A percentile compares a stretch with the other conserved stretches of the same genome.
Conservation (phyloP, 345 rosid species). For the Adansonia digitata region DNA sequence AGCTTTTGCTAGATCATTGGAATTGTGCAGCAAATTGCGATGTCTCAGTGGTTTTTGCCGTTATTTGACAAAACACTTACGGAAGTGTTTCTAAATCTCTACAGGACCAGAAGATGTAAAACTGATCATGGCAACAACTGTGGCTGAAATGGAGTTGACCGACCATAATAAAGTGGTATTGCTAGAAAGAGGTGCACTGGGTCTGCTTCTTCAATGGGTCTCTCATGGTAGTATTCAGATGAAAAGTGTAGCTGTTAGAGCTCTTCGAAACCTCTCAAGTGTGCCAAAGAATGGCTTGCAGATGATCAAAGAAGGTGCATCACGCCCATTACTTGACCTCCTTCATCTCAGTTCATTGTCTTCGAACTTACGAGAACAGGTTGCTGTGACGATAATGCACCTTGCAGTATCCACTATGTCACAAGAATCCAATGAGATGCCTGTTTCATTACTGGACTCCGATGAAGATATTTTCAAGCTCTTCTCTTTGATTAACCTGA, state of each 20-base stretch:
- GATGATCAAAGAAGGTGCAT: constrained; percentile 63
- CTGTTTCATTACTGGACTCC: constrained; percentile 47
- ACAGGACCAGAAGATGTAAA: constrained; percentile 58
- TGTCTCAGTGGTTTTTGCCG: neutral
- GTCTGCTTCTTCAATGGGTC: constrained; percentile 48
- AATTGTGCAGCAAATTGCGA: neutral
- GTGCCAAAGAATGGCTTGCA: constrained; percentile 47
- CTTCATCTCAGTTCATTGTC: constrained; percentile 36
- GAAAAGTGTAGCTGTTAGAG: constrained; percentile 43
- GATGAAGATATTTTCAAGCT: constrained; percentile 49
- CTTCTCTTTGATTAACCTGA: constrained; percentile 43
- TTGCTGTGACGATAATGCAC: constrained; percentile 49
- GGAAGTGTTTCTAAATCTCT: constrained; percentile 1
- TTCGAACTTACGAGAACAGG: constrained; percentile 41
- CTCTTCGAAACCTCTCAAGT: constrained; percentile 49
- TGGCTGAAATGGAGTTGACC: constrained; percentile 61
- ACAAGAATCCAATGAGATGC: constrained; percentile 30
- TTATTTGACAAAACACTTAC: neutral
- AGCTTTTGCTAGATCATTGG: neutral
- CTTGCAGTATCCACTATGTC: constrained; percentile 50
- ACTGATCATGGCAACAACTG: constrained; percentile 42
- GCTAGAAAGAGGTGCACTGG: constrained; percentile 45
- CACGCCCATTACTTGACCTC: constrained; percentile 39
- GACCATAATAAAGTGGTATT: constrained; percentile 53
- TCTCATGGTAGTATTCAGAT: constrained; percentile 28